Evolutionary conservation across 768 basidiomycete genomes (phyloP), one percentile per base, ranked within the genome.

Genomic region (Agrocybe pediades): DNA sequence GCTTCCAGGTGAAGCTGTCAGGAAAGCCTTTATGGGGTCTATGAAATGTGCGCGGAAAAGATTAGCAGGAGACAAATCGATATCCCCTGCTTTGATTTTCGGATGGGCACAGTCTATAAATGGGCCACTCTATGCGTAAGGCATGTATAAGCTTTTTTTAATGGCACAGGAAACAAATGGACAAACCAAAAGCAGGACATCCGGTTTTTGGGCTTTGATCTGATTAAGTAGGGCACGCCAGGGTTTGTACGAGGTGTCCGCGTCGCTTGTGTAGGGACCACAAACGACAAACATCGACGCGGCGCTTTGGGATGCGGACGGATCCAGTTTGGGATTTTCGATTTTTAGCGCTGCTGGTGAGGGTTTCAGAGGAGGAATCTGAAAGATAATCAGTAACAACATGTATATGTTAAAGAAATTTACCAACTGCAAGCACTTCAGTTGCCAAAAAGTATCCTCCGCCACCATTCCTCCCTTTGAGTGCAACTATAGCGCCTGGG

Each of bases 381-480:
- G 44, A 26, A 20, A 3, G n/a, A 3, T 23, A 3, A 6, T 8
- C 33, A 30, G 39, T 29, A 33, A 53, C 13, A 8, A 47, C 41
- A 3, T 21, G 46, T 39, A 26, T 3, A 20, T 8, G 26, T 2
- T 41, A 7, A 1, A 16, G 46, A 19, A 15, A 15, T 25, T 21
- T 15, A 72, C 88, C 66, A 65, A 98, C 96, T 59, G 85, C 73
- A 30, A 97, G 68, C 8, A 96, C 75, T 62, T 98, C 94, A 21
- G 83, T 83, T 0, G 88, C 95, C 9, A 84, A 76, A 65, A 98
- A 98, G 73, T 85, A 85, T 2, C 86, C 89, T 5, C 92, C 95
- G 2, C 94, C 92, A 1, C 95, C 94, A 68, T 98, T 98, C 66
- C 81, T 83, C 0, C 97, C 97, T 56, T 85, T 90, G 26, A 98